Base-by-base conservation (phyloP, 116 monocot species). In the Trichopus zeylanicus region DNA sequence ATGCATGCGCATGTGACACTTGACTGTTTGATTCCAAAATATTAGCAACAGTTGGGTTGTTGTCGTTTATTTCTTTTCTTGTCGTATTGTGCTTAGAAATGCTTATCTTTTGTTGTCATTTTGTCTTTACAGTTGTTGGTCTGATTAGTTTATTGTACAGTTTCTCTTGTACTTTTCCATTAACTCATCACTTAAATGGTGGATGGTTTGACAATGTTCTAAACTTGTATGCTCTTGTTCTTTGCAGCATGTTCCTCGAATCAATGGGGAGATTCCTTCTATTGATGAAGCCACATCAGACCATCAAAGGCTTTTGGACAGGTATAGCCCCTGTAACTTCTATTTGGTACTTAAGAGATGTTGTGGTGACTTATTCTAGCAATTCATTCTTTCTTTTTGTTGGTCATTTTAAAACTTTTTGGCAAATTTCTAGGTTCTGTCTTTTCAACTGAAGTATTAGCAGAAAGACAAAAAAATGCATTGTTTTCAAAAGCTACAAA, bases 221-320 rank as follows among this genome's bases (percentile, higher is more conserved):
- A n/a, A n/a, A n/a, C n/a, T n/a, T n/a, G n/a, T n/a, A n/a, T 22
- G 8, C 21, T 7, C 22, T 7, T 9, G 9, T 20, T 57, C 20
- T 26, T 16, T 56, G 59, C 58, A 69, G 75, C 75, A 75, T 80
- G 75, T 94, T 59, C 94, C 94, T 51, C 79, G 65, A 70, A 94
- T 86, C 26, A 94, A 94, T 76, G 89, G 94, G 69, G 94, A 82
- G 46, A 94, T 94, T 56, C 94, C 94, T 59, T 83, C 94, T 49
- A 30, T 73, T 64, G 89, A 89, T 76, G 89, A 89, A 74, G 94
- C 86, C 19, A 89, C 71, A 29, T 82, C 86, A 37, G 94, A 94
- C 61, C 89, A 94, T 83, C 75, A 89, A 70, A 89, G 89, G 62
- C 85, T 93, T 54, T 78, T 82, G 59, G 77, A 86, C 61, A 85